These are phyloP conservation scores for Phoma sp. DNA, from an alignment of 2,329 filamentous ascomycete species.

Conservation along the genomic window DNA sequence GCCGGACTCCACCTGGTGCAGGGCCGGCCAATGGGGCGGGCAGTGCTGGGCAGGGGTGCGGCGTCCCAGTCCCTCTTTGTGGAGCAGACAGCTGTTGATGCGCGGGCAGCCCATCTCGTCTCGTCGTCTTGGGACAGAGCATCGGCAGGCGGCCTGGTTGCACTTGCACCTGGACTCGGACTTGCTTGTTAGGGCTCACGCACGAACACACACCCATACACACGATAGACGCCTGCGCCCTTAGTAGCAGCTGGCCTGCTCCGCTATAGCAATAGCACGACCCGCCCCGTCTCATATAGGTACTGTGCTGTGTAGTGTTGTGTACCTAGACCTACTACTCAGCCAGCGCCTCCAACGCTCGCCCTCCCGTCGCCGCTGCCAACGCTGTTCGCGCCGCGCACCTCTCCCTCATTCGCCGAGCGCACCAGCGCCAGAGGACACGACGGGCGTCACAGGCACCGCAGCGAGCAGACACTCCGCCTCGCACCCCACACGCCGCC, in stretches of 20 bases:
- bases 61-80: neutral
- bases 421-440: neutral
- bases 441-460: neutral
- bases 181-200: neutral
- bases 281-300: constrained; percentile 13
- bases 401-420: constrained; percentile 31
- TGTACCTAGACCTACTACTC: no score
- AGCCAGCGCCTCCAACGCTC: constrained; percentile 23
- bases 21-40: neutral
- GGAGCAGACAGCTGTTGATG: constrained; percentile 15
- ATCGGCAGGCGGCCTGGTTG: neutral
- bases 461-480: constrained; percentile 10
- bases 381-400: constrained; percentile 30
- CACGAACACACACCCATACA: neutral
- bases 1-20: constrained; percentile 2
- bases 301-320: neutral
- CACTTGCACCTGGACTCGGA: neutral
- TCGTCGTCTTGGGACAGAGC: constrained; percentile 2
- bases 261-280: constrained; percentile 25
- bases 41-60: neutral
- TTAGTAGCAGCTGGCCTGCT: constrained; percentile 31
- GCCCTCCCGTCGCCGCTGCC: constrained; percentile 20
- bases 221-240: constrained; percentile 4
- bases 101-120: constrained; percentile 8
- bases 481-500: constrained; percentile 17